Percentiles rank a stretch among this genome's conserved stretches.
Conservation (phyloP, 768 basidiomycete genomes). For the Paxillus involutus region DNA sequence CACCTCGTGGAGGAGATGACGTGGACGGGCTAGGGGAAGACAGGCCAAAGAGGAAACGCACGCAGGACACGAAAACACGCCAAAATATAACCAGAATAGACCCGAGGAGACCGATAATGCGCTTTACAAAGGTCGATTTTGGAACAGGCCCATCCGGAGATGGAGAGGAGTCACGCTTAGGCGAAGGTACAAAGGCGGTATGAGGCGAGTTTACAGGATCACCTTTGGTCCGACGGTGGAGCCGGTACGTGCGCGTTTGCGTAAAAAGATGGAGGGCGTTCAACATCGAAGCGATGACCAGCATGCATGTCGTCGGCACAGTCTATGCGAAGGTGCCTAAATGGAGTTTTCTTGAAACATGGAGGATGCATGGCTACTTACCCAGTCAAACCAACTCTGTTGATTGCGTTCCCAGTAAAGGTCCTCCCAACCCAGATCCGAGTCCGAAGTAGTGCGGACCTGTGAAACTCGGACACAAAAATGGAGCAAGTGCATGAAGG, state of each 20-base stretch:
- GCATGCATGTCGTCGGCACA: conserved; percentile 55
- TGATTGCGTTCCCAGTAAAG: conserved; percentile 68
- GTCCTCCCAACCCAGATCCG: conserved; percentile 78
- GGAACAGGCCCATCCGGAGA: conserved; percentile 36
- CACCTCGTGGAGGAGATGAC: conserved; percentile 32
- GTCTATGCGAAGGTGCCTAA: conserved; percentile 45
- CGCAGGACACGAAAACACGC: conserved; percentile 53
- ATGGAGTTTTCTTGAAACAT: conserved; percentile 7
- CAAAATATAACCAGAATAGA: conserved; percentile 41
- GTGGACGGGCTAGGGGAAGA: conserved; percentile 41
- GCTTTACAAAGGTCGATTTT: conserved; percentile 45
- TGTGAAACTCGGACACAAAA: conserved; percentile 63
- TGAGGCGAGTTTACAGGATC: conserved; percentile 73
- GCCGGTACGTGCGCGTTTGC: conserved; percentile 65
- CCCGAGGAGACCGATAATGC: conserved; percentile 31
- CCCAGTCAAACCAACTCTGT: conserved; percentile 80
- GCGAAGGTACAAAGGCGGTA: conserved; percentile 61
- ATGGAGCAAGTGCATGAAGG: conserved; percentile 64
- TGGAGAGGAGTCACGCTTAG: conserved; percentile 17
- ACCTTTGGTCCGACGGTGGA: conserved; percentile 49
- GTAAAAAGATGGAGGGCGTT: conserved; percentile 72
- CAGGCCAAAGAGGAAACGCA: conserved; percentile 69
- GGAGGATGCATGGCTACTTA: conserved; percentile 30
- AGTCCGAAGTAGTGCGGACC: conserved; percentile 54
- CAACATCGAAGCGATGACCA: conserved; percentile 52